Evolutionary conservation across 306 rosid genomes (phyloP).

Genomic region (Cicer yamashitae): DNA sequence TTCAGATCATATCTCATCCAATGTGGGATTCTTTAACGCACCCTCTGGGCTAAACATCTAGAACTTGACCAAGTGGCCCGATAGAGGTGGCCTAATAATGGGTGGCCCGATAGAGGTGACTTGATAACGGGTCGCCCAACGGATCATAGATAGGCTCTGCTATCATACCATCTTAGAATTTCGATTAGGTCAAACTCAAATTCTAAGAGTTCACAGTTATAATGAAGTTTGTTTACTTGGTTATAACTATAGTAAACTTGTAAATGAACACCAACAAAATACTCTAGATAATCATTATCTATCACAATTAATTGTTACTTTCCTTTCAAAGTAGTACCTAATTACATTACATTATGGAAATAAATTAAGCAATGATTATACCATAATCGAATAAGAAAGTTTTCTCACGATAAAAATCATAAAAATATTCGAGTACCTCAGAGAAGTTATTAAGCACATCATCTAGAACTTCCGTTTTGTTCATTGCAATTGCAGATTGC

Average conservation of each 20-base stretch:
- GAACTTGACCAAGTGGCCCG: no score
- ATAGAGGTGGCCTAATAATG: no score
- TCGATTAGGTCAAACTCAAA: no score
- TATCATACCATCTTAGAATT: no score
- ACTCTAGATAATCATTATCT: not conserved
- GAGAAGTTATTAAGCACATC: slow-evolving; percentile 72
- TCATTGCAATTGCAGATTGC: slow-evolving; percentile 79
- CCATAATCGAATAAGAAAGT: slow-evolving; percentile 1
- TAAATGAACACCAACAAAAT: not conserved
- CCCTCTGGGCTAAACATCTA: no score
- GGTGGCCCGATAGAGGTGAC: no score
- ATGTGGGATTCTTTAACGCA: no score
- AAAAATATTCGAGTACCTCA: slow-evolving; percentile 52
- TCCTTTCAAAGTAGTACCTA: not conserved
- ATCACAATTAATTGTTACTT: not conserved
- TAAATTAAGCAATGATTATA: slow-evolving; percentile 14
- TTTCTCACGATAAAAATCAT: not conserved
- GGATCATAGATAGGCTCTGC: no score
- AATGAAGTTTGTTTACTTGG: not conserved
- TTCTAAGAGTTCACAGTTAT: not conserved
- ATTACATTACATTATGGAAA: slow-evolving; percentile 16
- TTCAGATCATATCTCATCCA: no score
- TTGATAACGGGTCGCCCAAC: no score
- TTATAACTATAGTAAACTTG: not conserved
- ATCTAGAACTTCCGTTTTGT: slow-evolving; percentile 77